Conservation (phyloP, 768 basidiomycete species). For the Termitomyces sp. region DNA sequence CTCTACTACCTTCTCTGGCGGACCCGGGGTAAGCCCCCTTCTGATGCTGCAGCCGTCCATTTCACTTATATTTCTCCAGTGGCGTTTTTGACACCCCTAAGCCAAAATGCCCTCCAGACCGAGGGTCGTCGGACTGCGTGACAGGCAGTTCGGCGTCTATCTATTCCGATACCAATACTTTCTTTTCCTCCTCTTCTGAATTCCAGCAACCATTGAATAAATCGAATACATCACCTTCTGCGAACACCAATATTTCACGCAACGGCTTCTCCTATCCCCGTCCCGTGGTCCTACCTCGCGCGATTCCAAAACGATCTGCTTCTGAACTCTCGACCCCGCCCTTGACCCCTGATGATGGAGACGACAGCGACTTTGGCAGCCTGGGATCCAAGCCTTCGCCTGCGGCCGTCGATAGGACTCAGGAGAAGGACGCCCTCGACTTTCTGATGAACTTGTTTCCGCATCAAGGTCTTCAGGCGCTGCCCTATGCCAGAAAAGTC, state of each 20-base stretch:
- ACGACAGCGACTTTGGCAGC: constrained; percentile 45
- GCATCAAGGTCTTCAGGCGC: constrained; percentile 59
- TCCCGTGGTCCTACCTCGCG: constrained; percentile 36
- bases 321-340: constrained; percentile 69
- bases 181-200: constrained; percentile 36
- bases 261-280: constrained; percentile 22
- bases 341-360: constrained; percentile 68
- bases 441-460: constrained; percentile 82
- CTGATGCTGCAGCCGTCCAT: neutral
- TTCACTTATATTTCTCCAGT: constrained; percentile 41
- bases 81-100: constrained; percentile 94
- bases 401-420: constrained; percentile 29
- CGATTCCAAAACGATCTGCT: constrained; percentile 38
- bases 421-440: constrained; percentile 68
- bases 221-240: constrained; percentile 20
- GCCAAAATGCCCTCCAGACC: constrained; percentile 90
- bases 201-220: constrained; percentile 14
- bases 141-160: constrained; percentile 84
- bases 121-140: constrained; percentile 96
- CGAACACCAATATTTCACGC: constrained; percentile 20
- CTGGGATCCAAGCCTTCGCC: constrained; percentile 33
- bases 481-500: constrained; percentile 76
- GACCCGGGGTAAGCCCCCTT: constrained; percentile 66
- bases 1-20: constrained; percentile 92
- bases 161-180: constrained; percentile 46